These are phyloP conservation scores for Pseudocercospora crystallina DNA, from an alignment of 2,329 filamentous ascomycete genomes.

Conservation along the genomic window DNA sequence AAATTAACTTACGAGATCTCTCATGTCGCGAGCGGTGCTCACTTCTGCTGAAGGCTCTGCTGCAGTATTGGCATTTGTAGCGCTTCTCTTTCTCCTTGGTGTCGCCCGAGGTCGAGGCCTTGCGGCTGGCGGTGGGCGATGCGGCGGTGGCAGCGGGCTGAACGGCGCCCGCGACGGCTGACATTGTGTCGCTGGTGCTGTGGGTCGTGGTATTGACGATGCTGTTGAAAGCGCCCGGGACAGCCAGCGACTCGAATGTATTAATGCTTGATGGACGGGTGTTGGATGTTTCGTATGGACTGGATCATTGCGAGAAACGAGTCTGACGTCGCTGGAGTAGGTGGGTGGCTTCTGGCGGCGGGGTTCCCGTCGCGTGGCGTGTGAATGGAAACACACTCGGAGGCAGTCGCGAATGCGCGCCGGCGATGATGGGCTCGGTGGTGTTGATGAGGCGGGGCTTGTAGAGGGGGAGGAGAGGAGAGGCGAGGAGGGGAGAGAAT, in stretches of 20 bases:
- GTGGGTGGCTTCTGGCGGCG: no score
- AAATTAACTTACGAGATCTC: conserved; percentile 80
- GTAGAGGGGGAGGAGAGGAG: background rate
- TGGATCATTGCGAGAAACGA: conserved; percentile 4
- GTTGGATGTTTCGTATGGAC: conserved; percentile 11
- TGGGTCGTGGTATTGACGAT: conserved; percentile 2
- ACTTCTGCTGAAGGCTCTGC: conserved; percentile 88
- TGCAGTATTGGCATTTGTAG: conserved; percentile 76
- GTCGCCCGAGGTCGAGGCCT: conserved; percentile 25
- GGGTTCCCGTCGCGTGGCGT: no score
- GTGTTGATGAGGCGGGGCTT: background rate
- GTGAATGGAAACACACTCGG: no score
- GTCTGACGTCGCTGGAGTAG: background rate
- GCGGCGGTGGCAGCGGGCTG: conserved; percentile 56
- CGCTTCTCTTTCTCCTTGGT: conserved; percentile 69
- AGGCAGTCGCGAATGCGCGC: background rate
- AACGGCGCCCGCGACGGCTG: conserved; percentile 58
- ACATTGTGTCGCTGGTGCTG: conserved; percentile 51
- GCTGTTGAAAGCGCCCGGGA: conserved; percentile 17
- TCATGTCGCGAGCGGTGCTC: conserved; percentile 97
- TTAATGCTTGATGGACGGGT: conserved; percentile 22
- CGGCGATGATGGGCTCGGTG: background rate
- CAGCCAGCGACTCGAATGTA: conserved; percentile 26
- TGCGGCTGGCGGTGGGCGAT: conserved; percentile 56
- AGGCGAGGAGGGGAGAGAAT: background rate